Conservation (phyloP, 768 basidiomycete genomes). For the Galerina marginata region DNA sequence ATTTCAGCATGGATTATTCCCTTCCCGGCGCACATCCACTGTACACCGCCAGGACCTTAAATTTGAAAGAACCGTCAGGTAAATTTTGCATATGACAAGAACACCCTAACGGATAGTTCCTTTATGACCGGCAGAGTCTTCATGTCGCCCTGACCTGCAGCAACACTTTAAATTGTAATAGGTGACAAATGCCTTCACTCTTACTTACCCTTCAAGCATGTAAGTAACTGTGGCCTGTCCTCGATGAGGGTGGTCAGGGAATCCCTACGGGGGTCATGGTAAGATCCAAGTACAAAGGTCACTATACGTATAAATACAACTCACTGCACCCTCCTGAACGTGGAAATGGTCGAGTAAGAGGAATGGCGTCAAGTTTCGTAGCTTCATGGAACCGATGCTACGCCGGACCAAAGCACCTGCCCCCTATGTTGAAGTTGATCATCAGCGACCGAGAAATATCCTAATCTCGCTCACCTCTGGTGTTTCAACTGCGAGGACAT, state of each 20-base stretch:
- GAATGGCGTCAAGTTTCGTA: constrained; percentile 89
- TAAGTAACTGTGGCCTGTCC: constrained; percentile 91
- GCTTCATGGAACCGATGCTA: constrained; percentile 76
- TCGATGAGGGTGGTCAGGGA: constrained; percentile 93
- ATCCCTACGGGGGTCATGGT: constrained; percentile 54
- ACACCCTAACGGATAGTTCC: constrained; percentile 60
- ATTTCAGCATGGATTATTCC: constrained; percentile 89
- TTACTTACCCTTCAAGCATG: constrained; percentile 75
- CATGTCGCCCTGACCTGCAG: constrained; percentile 72
- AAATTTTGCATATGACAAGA: not conserved
- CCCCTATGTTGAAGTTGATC: constrained; percentile 50
- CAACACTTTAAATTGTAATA: not conserved
- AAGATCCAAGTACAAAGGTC: not conserved
- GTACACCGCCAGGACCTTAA: constrained; percentile 78
- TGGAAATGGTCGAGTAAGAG: constrained; percentile 89
- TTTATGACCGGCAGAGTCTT: constrained; percentile 89
- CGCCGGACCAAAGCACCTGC: constrained; percentile 84
- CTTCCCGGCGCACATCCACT: constrained; percentile 91
- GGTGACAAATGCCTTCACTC: not conserved
- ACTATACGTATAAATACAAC: constrained; percentile 26
- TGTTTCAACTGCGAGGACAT: constrained; percentile 77
- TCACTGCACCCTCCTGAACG: constrained; percentile 68
- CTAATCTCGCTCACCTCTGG: constrained; percentile 56
- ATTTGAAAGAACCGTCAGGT: not conserved
- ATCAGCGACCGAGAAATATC: constrained; percentile 4